Evolutionary conservation across 306 rosid genomes (phyloP).

Genomic region (Inga oerstediana): DNA sequence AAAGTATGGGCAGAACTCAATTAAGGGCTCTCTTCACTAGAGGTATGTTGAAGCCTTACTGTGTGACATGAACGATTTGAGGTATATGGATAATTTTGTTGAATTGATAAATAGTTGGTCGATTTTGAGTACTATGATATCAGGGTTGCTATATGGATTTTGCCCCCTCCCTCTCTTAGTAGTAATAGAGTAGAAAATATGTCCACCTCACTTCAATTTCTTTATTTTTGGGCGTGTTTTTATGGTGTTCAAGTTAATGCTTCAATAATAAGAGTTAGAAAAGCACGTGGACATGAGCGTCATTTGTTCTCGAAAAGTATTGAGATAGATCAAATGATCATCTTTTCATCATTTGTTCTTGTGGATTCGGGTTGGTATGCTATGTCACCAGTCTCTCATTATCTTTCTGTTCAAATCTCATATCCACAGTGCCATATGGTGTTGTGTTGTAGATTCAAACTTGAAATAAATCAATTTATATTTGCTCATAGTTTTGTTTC

Average conservation of each 20-base stretch:
- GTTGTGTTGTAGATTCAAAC: background rate
- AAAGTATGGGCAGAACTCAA: constrained; percentile 94
- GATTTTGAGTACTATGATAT: background rate
- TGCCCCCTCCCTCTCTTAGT: background rate
- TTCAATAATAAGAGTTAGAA: background rate
- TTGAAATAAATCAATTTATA: constrained; percentile 1
- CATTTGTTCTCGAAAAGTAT: constrained; percentile 2
- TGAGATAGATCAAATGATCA: background rate
- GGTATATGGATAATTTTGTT: background rate
- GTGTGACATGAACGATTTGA: background rate
- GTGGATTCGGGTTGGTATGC: background rate
- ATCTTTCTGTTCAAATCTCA: constrained; percentile 1
- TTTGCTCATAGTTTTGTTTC: constrained; percentile 14
- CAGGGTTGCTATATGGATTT: background rate
- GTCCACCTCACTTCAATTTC: background rate
- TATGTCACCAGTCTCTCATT: constrained; percentile 1
- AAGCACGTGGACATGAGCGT: background rate
- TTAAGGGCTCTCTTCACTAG: constrained; percentile 93
- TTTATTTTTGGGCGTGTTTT: background rate
- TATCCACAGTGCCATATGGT: background rate
- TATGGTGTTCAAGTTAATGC: background rate
- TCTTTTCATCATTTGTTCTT: background rate
- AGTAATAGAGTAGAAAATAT: background rate
- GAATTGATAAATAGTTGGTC: background rate
- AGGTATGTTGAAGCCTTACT: constrained; percentile 48